A percentile compares a stretch with the other conserved stretches of the same genome.
Evolutionary conservation across 2,329 filamentous ascomycete species (phyloP).

Genomic region (Cadophora gregata): DNA sequence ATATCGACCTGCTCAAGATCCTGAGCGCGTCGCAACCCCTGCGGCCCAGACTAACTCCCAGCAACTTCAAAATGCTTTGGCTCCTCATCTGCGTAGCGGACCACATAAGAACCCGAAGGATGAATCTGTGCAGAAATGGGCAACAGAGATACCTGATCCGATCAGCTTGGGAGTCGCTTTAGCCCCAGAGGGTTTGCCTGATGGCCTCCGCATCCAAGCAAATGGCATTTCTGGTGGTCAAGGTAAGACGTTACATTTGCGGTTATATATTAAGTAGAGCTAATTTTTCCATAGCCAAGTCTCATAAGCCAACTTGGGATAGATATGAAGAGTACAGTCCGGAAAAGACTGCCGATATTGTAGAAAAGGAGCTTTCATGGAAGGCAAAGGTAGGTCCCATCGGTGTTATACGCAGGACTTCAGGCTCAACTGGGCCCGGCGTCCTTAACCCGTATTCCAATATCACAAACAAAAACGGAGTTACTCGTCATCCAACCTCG

Average conservation of each 20-base stretch:
- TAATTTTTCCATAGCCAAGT: background rate
- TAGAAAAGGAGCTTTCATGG: constrained; percentile 3
- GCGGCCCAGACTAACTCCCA: background rate
- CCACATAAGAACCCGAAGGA: background rate
- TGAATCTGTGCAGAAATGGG: constrained; percentile 18
- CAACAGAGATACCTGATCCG: constrained; percentile 2
- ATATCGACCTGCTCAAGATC: constrained; percentile 16
- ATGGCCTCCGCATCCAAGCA: background rate
- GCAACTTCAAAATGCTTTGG: background rate
- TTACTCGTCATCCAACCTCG: background rate
- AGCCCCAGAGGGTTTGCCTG: background rate
- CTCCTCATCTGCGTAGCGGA: background rate
- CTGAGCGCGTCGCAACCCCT: background rate
- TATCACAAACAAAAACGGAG: background rate
- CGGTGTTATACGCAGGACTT: background rate
- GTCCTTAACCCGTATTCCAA: background rate
- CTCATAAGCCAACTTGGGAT: constrained; percentile 16
- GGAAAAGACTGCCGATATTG: constrained; percentile 1
- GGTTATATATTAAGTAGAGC: background rate
- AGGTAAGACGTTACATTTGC: background rate
- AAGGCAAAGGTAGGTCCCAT: background rate
- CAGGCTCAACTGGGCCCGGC: background rate
- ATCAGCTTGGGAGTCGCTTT: background rate
- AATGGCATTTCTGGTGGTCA: background rate
- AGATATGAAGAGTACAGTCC: constrained; percentile 15